Percentiles rank a stretch among this genome's conserved stretches.
phyloP scores from a whole-genome alignment of 306 rosid genomes.

The Mucuna pruriens region DNA sequence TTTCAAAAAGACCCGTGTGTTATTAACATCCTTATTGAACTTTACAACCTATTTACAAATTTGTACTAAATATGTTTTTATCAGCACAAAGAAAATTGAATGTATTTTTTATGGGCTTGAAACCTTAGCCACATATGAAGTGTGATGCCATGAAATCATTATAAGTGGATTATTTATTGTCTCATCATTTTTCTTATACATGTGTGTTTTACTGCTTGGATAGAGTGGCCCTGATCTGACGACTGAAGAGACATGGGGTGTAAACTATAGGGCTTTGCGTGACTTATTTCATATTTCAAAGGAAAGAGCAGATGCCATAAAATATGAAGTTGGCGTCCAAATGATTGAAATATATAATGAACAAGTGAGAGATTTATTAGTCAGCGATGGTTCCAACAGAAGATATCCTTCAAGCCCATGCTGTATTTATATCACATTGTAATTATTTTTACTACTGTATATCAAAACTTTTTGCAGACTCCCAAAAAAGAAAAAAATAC shows the following conservation, averaged over 20 bases:
- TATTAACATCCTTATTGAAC: background rate
- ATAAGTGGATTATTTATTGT: slow-evolving; percentile 4
- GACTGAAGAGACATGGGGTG: slow-evolving; percentile 92
- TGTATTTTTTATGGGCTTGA: background rate
- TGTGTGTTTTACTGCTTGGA: slow-evolving; percentile 27
- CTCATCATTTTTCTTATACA: background rate
- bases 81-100: background rate
- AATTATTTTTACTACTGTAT: background rate
- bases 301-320: slow-evolving; percentile 65
- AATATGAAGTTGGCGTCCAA: slow-evolving; percentile 93
- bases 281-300: slow-evolving; percentile 91
- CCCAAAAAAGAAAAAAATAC: background rate
- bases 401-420: slow-evolving; percentile 76
- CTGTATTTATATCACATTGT: slow-evolving; percentile 8
- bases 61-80: slow-evolving; percentile 2
- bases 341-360: slow-evolving; percentile 98
- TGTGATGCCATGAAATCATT: background rate
- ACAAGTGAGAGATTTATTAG: slow-evolving; percentile 94
- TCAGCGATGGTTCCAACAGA: slow-evolving; percentile 88
- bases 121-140: background rate
- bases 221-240: slow-evolving; percentile 96
- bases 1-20: background rate
- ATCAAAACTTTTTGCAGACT: background rate
- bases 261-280: slow-evolving; percentile 86
- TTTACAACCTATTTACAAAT: background rate